phyloP scores from a whole-genome alignment of 257 asterid genomes.

The Phtheirospermum japonicum region DNA sequence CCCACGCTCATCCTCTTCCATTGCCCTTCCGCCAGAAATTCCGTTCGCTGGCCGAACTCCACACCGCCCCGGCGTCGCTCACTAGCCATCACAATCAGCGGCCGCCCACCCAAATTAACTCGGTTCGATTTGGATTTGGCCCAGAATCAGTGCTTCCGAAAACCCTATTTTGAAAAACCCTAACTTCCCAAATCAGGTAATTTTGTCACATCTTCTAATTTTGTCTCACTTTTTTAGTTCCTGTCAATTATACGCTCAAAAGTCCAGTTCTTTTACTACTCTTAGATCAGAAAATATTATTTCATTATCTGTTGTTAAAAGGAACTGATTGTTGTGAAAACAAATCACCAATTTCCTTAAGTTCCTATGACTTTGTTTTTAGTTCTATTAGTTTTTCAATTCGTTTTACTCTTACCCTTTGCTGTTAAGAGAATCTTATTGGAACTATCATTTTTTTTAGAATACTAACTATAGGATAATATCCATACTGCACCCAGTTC shows the following conservation, averaged over 20 bases:
- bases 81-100: neutral
- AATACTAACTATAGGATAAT: neutral
- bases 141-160: neutral
- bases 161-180: conserved; percentile 13
- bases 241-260: neutral
- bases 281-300: neutral
- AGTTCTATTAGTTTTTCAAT: too few relatives aligned
- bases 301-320: neutral
- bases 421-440: neutral
- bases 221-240: neutral
- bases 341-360: neutral
- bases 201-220: neutral
- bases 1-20: neutral
- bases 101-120: neutral
- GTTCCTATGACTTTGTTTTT: too few relatives aligned
- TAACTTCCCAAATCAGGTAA: conserved; percentile 12
- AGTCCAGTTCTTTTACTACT: neutral
- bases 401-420: too few relatives aligned
- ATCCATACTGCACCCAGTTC: neutral
- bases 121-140: neutral
- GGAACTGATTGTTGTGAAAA: neutral
- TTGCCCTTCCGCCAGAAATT: neutral
- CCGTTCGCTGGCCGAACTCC: neutral
- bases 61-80: neutral
- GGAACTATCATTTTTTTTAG: too few relatives aligned